Percentiles rank a stretch among this genome's conserved stretches.
Evolutionary conservation across 495 filamentous ascomycete genomes (phyloP).

Genomic region (Penicillium desertorum): DNA sequence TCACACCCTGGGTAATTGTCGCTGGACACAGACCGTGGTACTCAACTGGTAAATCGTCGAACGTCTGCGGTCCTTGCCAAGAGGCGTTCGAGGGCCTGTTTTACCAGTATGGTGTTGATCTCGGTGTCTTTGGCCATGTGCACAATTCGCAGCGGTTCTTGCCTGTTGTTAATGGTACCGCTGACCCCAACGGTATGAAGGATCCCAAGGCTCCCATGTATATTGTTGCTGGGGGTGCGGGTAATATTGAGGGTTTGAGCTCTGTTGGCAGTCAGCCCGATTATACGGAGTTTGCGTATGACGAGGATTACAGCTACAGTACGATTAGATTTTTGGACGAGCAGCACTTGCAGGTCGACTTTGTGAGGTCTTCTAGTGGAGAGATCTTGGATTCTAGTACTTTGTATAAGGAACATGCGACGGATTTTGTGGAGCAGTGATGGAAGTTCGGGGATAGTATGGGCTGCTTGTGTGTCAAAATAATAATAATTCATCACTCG

Average conservation of each 20-base stretch:
- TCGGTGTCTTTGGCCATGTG: slow-evolving; percentile 61
- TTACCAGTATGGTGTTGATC: slow-evolving; percentile 60
- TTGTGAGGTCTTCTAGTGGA: slow-evolving; percentile 50
- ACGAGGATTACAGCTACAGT: slow-evolving; percentile 54
- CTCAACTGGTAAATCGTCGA: slow-evolving; percentile 31
- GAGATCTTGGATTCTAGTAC: slow-evolving; percentile 51
- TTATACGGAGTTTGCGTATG: slow-evolving; percentile 56
- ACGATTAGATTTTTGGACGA: slow-evolving; percentile 36
- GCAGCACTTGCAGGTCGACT: slow-evolving; percentile 39
- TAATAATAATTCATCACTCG: too few species aligned
- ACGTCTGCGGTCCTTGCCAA: slow-evolving; percentile 52
- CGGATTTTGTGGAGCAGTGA: slow-evolving; percentile 51
- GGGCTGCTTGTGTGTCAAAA: too few species aligned
- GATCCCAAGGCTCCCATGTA: slow-evolving; percentile 59
- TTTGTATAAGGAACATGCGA: slow-evolving; percentile 52
- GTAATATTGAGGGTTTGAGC: slow-evolving; percentile 48
- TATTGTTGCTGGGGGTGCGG: slow-evolving; percentile 49
- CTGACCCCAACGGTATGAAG: slow-evolving; percentile 47
- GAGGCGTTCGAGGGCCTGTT: slow-evolving; percentile 57
- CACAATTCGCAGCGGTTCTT: slow-evolving; percentile 55
- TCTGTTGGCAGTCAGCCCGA: slow-evolving; percentile 40
- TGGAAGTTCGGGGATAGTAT: background rate
- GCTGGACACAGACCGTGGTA: slow-evolving; percentile 65
- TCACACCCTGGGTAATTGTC: slow-evolving; percentile 59
- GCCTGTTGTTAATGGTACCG: slow-evolving; percentile 44